Evolutionary conservation across 2,329 filamentous ascomycete species (phyloP).

Genomic region (Botrytis cinerea): DNA sequence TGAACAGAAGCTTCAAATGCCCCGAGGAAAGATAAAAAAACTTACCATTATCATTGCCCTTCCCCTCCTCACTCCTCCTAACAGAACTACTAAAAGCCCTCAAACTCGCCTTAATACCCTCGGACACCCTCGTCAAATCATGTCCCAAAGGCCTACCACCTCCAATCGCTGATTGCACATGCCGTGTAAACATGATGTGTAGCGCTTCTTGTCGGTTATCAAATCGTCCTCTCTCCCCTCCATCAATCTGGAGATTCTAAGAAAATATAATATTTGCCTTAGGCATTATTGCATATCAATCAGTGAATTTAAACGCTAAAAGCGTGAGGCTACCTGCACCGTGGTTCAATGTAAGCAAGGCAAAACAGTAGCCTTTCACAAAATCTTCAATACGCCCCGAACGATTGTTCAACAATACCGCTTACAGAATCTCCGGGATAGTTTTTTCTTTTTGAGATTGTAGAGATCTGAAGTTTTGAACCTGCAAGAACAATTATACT

Average conservation of each 20-base stretch:
- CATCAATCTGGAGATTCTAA: background rate
- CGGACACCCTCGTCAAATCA: slow-evolving; percentile 38
- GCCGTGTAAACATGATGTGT: slow-evolving; percentile 43
- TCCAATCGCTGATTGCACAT: slow-evolving; percentile 40
- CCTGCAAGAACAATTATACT: background rate
- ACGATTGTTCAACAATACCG: background rate
- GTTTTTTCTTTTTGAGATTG: background rate
- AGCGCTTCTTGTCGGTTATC: slow-evolving; percentile 5
- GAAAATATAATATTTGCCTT: slow-evolving; percentile 14
- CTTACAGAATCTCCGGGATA: background rate
- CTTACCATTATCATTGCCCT: slow-evolving; percentile 26
- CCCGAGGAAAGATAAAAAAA: slow-evolving; percentile 8
- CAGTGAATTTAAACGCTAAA: background rate
- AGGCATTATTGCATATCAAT: background rate
- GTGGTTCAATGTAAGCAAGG: background rate
- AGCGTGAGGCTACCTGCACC: slow-evolving; percentile 1
- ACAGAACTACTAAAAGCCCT: slow-evolving; percentile 41
- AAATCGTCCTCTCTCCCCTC: background rate
- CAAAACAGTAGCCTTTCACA: slow-evolving; percentile 17
- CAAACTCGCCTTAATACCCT: slow-evolving; percentile 40
- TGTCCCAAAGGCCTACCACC: slow-evolving; percentile 36
- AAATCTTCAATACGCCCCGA: background rate
- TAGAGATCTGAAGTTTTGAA: background rate
- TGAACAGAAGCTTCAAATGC: background rate
- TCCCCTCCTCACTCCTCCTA: slow-evolving; percentile 31